Conservation (phyloP, 108 stramenopile genomes). For the Mayamaea pseudoterrestris region DNA sequence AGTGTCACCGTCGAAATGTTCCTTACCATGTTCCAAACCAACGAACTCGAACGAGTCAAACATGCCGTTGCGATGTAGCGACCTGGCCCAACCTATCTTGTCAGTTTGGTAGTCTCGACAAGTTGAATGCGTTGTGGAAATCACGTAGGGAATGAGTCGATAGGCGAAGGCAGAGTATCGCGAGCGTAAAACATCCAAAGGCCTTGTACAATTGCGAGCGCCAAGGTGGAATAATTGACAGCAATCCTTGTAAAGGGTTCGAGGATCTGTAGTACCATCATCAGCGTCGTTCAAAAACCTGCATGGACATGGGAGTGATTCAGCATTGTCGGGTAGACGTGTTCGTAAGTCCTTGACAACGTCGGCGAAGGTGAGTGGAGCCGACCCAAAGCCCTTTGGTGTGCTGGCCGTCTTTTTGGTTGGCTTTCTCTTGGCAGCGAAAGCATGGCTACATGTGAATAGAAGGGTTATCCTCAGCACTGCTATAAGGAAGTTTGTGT, state of each 20-base stretch:
- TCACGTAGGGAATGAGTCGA: constrained; percentile 40
- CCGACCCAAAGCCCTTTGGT: constrained; percentile 48
- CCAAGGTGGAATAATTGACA: constrained; percentile 36
- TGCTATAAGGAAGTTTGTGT: too few relatives aligned
- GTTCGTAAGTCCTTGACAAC: constrained; percentile 32
- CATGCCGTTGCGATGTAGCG: constrained; percentile 60
- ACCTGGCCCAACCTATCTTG: constrained; percentile 58
- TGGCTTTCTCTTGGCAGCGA: constrained; percentile 12
- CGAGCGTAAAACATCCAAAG: constrained; percentile 38
- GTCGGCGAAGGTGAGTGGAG: constrained; percentile 34
- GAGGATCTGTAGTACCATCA: not conserved
- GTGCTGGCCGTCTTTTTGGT: constrained; percentile 5
- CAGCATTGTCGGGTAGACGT: constrained; percentile 41
- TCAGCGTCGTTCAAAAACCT: constrained; percentile 17
- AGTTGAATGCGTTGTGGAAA: constrained; percentile 49
- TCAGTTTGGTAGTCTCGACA: constrained; percentile 48
- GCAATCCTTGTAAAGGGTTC: constrained; percentile 27
- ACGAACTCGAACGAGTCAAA: constrained; percentile 74
- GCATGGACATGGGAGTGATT: constrained; percentile 34
- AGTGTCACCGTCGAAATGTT: constrained; percentile 9
- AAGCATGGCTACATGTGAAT: too few relatives aligned
- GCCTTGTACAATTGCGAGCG: constrained; percentile 13
- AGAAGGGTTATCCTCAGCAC: too few relatives aligned
- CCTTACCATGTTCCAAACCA: constrained; percentile 17
- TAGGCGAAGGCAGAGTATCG: constrained; percentile 57